Evolutionary conservation across 108 stramenopile species (phyloP).

Genomic region (Nitzschia sp.): DNA sequence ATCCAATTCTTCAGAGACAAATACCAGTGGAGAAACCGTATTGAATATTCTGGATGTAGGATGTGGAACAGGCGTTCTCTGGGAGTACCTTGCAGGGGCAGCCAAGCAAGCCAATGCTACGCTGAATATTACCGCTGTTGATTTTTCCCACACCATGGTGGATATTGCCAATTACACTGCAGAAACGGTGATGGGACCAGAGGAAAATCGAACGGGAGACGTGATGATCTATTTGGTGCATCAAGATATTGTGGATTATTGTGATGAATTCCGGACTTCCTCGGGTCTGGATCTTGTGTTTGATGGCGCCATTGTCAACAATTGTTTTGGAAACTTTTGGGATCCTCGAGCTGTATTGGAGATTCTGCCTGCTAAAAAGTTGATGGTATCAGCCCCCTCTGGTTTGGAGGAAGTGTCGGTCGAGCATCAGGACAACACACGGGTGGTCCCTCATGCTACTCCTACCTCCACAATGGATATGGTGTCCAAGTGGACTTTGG

Average conservation of each 20-base stretch:
- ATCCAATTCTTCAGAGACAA: neutral
- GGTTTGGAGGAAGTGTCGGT: conserved; percentile 17
- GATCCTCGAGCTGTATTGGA: conserved; percentile 15
- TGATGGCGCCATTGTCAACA: conserved; percentile 33
- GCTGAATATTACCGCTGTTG: conserved; percentile 33
- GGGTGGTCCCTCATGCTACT: conserved; percentile 30
- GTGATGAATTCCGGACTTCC: neutral
- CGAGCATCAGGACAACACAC: conserved; percentile 10
- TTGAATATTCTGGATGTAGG: conserved; percentile 39
- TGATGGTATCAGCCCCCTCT: conserved; percentile 33
- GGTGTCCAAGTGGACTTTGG: conserved; percentile 9
- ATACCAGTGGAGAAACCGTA: neutral
- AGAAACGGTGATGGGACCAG: neutral
- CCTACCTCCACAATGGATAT: conserved; percentile 7
- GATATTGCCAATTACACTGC: conserved; percentile 15
- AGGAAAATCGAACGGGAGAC: neutral
- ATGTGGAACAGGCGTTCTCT: conserved; percentile 41
- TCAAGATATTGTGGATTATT: conserved; percentile 23
- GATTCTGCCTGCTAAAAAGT: neutral
- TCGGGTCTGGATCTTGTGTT: neutral
- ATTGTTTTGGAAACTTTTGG: conserved; percentile 44
- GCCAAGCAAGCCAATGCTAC: conserved; percentile 22
- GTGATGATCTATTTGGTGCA: conserved; percentile 21
- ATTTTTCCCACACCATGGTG: conserved; percentile 32
- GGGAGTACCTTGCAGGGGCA: conserved; percentile 22